Evolutionary conservation across 306 rosid species (phyloP).

Genomic region (Oemleria cerasiformis): DNA sequence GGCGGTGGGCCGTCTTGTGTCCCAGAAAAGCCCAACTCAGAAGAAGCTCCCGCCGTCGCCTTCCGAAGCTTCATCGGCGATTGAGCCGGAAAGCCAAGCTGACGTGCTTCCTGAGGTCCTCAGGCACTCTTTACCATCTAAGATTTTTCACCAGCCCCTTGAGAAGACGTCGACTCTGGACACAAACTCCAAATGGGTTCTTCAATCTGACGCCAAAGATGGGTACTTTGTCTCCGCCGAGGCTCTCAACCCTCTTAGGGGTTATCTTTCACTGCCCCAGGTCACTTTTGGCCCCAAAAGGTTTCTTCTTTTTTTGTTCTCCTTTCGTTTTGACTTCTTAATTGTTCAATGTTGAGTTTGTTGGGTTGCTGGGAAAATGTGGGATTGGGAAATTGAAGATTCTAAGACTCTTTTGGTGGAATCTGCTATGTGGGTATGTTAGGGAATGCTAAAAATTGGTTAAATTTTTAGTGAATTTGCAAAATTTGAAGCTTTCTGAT

Average conservation of each 20-base stretch:
- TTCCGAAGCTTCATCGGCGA: constrained; percentile 12
- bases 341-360: neutral
- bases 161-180: constrained; percentile 27
- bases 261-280: constrained; percentile 70
- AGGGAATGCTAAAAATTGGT: neutral
- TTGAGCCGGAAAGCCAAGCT: constrained; percentile 35
- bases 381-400: constrained; percentile 6
- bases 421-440: neutral
- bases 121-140: constrained; percentile 74
- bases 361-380: constrained; percentile 11
- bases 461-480: neutral
- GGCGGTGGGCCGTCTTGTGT: constrained; percentile 55
- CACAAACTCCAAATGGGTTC: constrained; percentile 78
- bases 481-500: constrained; percentile 11
- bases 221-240: constrained; percentile 41
- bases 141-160: constrained; percentile 34
- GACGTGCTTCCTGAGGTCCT: constrained; percentile 87
- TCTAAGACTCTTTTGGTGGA: neutral
- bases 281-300: constrained; percentile 92
- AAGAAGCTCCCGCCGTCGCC: constrained; percentile 30
- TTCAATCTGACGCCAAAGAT: constrained; percentile 41
- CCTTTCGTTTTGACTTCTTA: neutral
- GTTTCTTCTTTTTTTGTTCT: constrained; percentile 37
- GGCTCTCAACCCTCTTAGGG: constrained; percentile 71
- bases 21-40: constrained; percentile 33